These are phyloP conservation scores for Setaria viridis DNA, from an alignment of 202 grass and related monocot species.

Conservation along the genomic window DNA sequence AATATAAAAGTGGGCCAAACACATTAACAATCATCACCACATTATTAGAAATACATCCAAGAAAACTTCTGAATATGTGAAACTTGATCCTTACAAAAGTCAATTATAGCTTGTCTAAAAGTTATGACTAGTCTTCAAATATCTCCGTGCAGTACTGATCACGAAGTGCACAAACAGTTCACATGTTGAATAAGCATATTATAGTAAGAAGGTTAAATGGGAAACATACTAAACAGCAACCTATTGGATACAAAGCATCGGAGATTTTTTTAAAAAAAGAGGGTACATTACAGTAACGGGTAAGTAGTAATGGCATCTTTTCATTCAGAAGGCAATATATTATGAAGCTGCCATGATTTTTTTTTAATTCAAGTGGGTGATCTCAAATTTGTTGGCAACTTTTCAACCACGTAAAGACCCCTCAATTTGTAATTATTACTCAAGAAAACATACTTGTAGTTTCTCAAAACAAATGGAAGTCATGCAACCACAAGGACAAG, in stretches of 20 bases:
- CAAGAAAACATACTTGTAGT: neutral
- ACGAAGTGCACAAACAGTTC: neutral
- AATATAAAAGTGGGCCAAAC: neutral
- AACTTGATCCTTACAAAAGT: neutral
- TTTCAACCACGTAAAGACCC: neutral
- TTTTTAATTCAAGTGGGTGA: neutral
- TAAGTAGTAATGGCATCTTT: neutral
- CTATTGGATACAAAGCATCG: slow-evolving; percentile 14
- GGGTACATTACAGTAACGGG: neutral
- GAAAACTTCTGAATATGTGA: neutral
- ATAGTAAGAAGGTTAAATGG: neutral
- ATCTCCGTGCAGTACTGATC: neutral
- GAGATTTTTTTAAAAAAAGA: neutral
- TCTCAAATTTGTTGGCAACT: neutral
- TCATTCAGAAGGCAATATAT: neutral
- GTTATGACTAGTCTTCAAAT: neutral
- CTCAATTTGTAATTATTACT: neutral
- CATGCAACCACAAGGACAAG: neutral
- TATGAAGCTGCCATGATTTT: neutral
- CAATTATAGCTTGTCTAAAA: neutral
- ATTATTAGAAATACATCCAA: neutral
- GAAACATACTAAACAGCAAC: neutral
- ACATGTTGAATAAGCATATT: slow-evolving; percentile 7
- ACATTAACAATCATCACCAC: slow-evolving; percentile 7
- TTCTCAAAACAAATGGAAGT: neutral